Conservation (phyloP, 2,329 filamentous ascomycete species). For the Ophiostoma himal-ulmi region DNA sequence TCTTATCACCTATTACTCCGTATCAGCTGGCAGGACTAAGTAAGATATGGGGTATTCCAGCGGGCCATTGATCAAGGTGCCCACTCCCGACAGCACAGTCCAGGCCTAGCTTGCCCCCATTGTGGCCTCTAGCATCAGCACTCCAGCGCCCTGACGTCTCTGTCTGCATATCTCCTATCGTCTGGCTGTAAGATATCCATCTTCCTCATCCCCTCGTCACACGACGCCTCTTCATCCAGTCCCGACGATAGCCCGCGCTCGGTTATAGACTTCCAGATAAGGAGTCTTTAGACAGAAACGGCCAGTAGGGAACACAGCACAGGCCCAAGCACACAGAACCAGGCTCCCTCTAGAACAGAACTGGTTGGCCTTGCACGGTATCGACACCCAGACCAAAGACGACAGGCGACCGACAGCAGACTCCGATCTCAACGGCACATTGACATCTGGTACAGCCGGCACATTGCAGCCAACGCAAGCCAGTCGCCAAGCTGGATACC, state of each 20-base stretch:
- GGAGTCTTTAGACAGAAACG: not conserved
- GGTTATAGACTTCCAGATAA: not conserved
- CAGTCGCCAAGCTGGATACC: not conserved
- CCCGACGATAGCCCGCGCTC: not conserved
- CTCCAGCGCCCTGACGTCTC: slow-evolving; percentile 3
- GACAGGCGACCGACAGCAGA: not conserved
- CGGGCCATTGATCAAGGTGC: slow-evolving; percentile 5
- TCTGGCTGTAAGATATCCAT: not conserved
- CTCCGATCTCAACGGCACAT: not conserved
- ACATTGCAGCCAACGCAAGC: slow-evolving; percentile 2
- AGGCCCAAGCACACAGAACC: not conserved
- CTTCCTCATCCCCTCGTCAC: slow-evolving; percentile 10
- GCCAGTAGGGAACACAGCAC: not conserved
- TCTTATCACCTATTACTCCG: not conserved
- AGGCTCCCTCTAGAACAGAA: not conserved
- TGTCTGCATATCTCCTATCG: not conserved
- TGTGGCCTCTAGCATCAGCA: not conserved
- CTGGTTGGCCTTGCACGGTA: not conserved
- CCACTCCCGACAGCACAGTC: slow-evolving; percentile 1
- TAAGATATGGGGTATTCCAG: slow-evolving; percentile 6
- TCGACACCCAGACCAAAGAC: not conserved
- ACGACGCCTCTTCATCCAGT: not conserved
- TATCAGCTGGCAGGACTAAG: not conserved
- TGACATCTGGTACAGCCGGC: not conserved
- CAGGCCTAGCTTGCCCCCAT: not conserved